A percentile compares a stretch with the other conserved stretches of the same genome.
phyloP scores from a whole-genome alignment of 2,329 filamentous ascomycete genomes.

The Alternaria solani region DNA sequence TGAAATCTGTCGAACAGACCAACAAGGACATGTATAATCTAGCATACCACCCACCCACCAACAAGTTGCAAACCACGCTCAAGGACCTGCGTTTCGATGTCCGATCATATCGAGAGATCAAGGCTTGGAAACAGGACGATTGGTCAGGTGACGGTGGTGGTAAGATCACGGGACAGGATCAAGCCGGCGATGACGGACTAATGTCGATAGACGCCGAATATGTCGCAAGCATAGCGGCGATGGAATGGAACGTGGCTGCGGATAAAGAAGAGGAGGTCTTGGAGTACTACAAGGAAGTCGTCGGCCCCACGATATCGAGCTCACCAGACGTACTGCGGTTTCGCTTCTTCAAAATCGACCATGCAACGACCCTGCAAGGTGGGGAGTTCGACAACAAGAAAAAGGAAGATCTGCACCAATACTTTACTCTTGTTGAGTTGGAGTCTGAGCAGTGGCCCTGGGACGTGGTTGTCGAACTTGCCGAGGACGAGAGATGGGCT shows the following conservation, averaged over 20 bases:
- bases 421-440: constrained; percentile 23
- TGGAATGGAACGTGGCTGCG: constrained; percentile 23
- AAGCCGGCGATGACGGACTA: constrained; percentile 5
- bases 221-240: constrained; percentile 20
- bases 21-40: constrained; percentile 8
- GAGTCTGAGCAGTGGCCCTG: constrained; percentile 29
- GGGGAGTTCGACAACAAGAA: constrained; percentile 9
- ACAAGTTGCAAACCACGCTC: constrained; percentile 6
- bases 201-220: constrained; percentile 19
- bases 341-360: constrained; percentile 24
- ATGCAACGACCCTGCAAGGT: constrained; percentile 15
- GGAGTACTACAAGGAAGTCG: constrained; percentile 14
- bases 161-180: constrained; percentile 10
- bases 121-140: constrained; percentile 22
- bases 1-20: constrained; percentile 3
- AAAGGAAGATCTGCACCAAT: constrained; percentile 15
- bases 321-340: constrained; percentile 25
- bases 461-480: constrained; percentile 27
- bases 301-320: constrained; percentile 17
- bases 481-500: constrained; percentile 19
- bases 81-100: constrained; percentile 21
- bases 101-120: constrained; percentile 21
- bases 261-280: constrained; percentile 22
- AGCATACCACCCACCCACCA: constrained; percentile 9
- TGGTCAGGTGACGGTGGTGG: constrained; percentile 19